These are phyloP conservation scores for Diphasiastrum complanatum DNA, from an alignment of 83 land plant species.

Conservation along the genomic window DNA sequence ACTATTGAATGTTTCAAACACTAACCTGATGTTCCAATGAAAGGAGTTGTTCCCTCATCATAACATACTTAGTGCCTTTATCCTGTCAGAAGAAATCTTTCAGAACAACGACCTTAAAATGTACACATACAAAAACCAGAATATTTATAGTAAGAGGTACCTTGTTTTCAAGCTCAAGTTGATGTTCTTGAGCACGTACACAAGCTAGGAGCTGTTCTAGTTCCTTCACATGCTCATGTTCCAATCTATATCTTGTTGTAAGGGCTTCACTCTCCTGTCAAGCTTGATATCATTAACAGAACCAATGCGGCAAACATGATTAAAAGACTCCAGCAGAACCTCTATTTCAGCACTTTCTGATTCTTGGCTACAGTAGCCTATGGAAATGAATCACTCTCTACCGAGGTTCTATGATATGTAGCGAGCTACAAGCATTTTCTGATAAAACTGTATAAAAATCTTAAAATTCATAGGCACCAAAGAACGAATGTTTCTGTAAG, in stretches of 20 bases:
- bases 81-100: constrained; percentile 18
- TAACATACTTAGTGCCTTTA: constrained; percentile 18
- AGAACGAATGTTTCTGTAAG: no score
- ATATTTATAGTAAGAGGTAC: not conserved
- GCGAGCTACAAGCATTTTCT: no score
- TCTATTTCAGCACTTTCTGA: no score
- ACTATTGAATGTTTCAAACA: not conserved
- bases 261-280: constrained; percentile 32
- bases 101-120: not conserved
- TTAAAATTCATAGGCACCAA: no score
- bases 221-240: constrained; percentile 29
- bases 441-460: no score
- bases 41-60: constrained; percentile 30
- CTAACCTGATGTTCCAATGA: constrained; percentile 37
- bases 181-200: constrained; percentile 36
- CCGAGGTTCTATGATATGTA: no score
- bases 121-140: not conserved
- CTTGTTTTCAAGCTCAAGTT: constrained; percentile 33
- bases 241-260: constrained; percentile 24
- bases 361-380: no score
- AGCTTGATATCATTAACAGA: no score
- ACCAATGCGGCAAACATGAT: no score
- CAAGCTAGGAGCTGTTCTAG: constrained; percentile 34
- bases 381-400: no score
- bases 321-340: no score